Evolutionary conservation across 306 rosid genomes (phyloP), one percentile per base, ranked within the genome.

Genomic region (Dryas alaskensis): DNA sequence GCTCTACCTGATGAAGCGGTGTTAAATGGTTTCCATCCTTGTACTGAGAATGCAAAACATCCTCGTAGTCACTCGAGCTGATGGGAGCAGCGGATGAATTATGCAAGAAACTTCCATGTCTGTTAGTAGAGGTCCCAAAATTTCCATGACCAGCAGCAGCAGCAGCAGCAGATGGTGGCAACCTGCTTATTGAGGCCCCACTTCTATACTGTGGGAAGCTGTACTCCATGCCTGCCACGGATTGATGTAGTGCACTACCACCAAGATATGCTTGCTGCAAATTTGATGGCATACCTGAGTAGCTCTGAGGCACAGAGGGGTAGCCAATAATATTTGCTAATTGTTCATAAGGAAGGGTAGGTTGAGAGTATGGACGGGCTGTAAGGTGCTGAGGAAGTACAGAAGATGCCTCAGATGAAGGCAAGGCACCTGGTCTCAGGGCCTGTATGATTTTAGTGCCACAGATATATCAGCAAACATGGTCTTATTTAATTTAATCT

Each of bases 1-100:
- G n/a, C 37, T 82, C 47, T 82, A 90, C 96, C 88, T 69, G 89
- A 68, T 81, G 84, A 83, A 65, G 58, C 49, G 86, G 67, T 73
- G 70, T 76, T 4, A 81, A 45, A 74, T 72, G 77, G 72, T 12
- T 74, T 69, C 86, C 88, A 45, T 63, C 84, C 52, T 42, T 70
- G 65, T 81, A 83, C 55, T 70, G 88, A 52, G 91, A 55, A 60
- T 58, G 81, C 25, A 84, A 83, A 45, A 76, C 73, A 61, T 81
- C 87, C 31, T 81, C 76, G 5, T 79, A 73, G 76, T 78, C 87
- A 62, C 76, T 75, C 11, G 72, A 46, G 70, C 81, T 55, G 53
- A 75, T 17, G 10, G 76, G 61, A 50, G 85, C 69, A 68, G 76
- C 61, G 65, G 90, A 74, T 53, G 84, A 50, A 74, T 71, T 78